phyloP scores from a whole-genome alignment of 768 basidiomycete species.

The Glaciozyma antarctica region DNA sequence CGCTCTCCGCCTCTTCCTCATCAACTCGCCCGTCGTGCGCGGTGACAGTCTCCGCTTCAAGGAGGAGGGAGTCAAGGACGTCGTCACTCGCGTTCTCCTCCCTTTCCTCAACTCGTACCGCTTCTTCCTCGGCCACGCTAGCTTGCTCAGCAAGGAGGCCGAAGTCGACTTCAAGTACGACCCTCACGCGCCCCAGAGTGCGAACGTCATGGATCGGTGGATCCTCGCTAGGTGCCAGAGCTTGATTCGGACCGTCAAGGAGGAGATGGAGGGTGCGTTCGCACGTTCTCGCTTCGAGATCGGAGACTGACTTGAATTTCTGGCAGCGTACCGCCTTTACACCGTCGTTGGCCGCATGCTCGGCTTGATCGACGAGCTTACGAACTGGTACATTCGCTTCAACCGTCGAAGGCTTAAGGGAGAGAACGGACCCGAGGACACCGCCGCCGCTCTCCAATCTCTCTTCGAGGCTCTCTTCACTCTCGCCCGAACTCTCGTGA shows the following conservation, averaged over 20 bases:
- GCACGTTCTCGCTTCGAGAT: neutral
- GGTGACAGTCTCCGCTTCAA: conserved; percentile 96
- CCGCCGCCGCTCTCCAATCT: conserved; percentile 78
- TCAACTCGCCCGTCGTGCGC: conserved; percentile 96
- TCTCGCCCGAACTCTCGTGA: conserved; percentile 86
- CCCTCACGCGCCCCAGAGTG: conserved; percentile 67
- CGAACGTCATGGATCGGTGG: conserved; percentile 98
- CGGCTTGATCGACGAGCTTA: conserved; percentile 86
- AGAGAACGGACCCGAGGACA: conserved; percentile 81
- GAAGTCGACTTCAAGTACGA: conserved; percentile 75
- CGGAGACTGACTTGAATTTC: neutral
- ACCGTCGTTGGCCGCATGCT: conserved; percentile 92
- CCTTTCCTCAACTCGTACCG: conserved; percentile 99
- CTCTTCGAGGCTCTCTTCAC: conserved; percentile 92
- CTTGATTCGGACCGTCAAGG: conserved; percentile 76
- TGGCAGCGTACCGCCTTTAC: conserved; percentile 73
- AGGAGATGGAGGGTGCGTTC: conserved; percentile 74
- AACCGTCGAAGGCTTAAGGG: conserved; percentile 94
- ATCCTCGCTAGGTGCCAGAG: conserved; percentile 97
- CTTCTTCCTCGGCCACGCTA: conserved; percentile 94
- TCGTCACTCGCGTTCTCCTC: conserved; percentile 87
- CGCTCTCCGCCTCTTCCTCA: conserved; percentile 92
- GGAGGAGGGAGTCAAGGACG: conserved; percentile 94
- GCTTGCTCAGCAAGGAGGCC: conserved; percentile 69
- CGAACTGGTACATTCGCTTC: conserved; percentile 99